These are phyloP conservation scores for Fragilaria crotonensis DNA, from an alignment of 108 stramenopile species.

Conservation along the genomic window DNA sequence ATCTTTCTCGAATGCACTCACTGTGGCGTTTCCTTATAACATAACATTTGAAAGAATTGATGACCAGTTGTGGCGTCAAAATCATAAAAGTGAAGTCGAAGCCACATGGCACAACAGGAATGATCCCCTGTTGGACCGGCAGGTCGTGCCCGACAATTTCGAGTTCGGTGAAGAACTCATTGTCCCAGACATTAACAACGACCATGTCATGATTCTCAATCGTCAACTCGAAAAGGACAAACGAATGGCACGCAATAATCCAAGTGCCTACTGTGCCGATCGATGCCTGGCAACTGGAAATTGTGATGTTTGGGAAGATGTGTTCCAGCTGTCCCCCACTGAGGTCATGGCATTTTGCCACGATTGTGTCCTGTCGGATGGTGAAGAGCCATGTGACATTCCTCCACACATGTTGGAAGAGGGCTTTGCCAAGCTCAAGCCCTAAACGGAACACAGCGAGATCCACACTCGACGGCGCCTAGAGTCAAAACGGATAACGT, in stretches of 20 bases:
- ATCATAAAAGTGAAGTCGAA: slow-evolving; percentile 37
- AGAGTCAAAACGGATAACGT: too few relatives aligned
- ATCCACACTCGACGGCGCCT: too few relatives aligned
- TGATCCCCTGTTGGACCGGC: slow-evolving; percentile 17
- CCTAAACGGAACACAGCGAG: too few relatives aligned
- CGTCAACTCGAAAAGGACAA: slow-evolving; percentile 40
- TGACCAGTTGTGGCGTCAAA: slow-evolving; percentile 35
- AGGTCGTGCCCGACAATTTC: slow-evolving; percentile 11
- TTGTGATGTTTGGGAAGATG: slow-evolving; percentile 71
- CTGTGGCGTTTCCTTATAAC: not conserved
- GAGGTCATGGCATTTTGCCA: slow-evolving; percentile 65
- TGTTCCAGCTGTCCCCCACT: slow-evolving; percentile 48
- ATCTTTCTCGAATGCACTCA: not conserved
- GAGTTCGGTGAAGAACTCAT: slow-evolving; percentile 13
- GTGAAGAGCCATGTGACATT: slow-evolving; percentile 62
- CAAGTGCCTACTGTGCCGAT: slow-evolving; percentile 67
- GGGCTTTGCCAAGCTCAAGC: slow-evolving; percentile 7
- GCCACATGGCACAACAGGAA: slow-evolving; percentile 42
- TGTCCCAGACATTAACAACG: not conserved
- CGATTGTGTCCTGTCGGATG: slow-evolving; percentile 67
- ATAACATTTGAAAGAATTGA: slow-evolving; percentile 30
- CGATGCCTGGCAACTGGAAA: slow-evolving; percentile 75
- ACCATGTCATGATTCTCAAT: not conserved
- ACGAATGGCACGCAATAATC: slow-evolving; percentile 51
- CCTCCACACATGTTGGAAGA: slow-evolving; percentile 41